These are phyloP conservation scores for Zostera marina DNA, from an alignment of 116 monocot genomes.

Conservation along the genomic window DNA sequence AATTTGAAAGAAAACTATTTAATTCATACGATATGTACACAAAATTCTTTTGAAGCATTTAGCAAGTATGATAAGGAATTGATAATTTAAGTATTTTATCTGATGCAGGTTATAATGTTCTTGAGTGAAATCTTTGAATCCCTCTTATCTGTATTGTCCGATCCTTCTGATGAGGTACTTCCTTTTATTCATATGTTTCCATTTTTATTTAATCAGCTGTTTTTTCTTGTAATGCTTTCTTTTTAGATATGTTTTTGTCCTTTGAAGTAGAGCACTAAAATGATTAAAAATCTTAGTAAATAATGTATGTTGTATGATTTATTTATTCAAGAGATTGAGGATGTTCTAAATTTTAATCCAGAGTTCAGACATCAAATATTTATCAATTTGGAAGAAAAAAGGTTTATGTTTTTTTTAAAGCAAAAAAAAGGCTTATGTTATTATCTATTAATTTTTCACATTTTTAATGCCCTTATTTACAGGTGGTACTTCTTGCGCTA, in stretches of 20 bases:
- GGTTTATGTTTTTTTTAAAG: too few relatives aligned
- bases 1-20: not conserved
- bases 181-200: not conserved
- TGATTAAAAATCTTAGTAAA: too few relatives aligned
- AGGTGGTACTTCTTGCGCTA: conserved; percentile 88
- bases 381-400: too few relatives aligned
- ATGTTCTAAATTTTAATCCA: too few relatives aligned
- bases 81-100: conserved; percentile 1
- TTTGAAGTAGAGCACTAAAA: too few relatives aligned
- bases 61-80: not conserved
- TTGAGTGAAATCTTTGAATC: conserved; percentile 74
- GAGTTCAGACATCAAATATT: too few relatives aligned
- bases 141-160: conserved; percentile 70
- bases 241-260: too few relatives aligned
- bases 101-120: conserved; percentile 3
- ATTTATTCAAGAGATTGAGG: too few relatives aligned
- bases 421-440: too few relatives aligned
- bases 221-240: too few relatives aligned
- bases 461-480: conserved; percentile 14
- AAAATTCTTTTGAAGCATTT: too few relatives aligned
- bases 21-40: not conserved
- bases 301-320: too few relatives aligned
- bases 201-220: not conserved
- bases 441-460: not conserved
- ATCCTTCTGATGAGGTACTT: conserved; percentile 87